Conservation (phyloP, 2,329 filamentous ascomycete genomes). For the Talaromyces islandicus region DNA sequence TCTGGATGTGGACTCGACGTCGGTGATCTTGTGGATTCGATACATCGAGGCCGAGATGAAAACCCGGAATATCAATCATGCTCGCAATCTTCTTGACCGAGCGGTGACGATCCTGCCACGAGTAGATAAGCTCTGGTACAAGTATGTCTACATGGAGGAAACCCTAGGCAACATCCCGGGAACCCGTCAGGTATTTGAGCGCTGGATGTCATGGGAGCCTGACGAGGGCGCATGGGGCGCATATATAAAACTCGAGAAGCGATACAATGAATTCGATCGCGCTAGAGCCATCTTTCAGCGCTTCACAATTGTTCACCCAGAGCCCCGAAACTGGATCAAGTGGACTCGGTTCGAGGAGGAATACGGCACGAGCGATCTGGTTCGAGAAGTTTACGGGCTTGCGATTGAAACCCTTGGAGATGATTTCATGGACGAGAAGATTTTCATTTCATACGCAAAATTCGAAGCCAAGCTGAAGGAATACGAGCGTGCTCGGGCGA, state of each 20-base stretch:
- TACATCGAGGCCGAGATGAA: conserved; percentile 98
- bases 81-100: conserved; percentile 85
- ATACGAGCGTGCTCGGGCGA: conserved; percentile 85
- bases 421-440: conserved; percentile 90
- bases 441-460: conserved; percentile 92
- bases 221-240: conserved; percentile 93
- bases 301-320: conserved; percentile 88
- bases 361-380: conserved; percentile 81
- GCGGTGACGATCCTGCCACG: conserved; percentile 88
- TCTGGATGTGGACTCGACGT: conserved; percentile 83
- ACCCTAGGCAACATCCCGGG: conserved; percentile 91
- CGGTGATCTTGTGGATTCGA: conserved; percentile 79
- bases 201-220: conserved; percentile 98
- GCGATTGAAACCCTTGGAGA: conserved; percentile 88
- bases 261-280: conserved; percentile 85
- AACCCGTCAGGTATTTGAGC: conserved; percentile 87
- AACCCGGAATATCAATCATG: conserved; percentile 90
- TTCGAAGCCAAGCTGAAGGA: conserved; percentile 95
- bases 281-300: conserved; percentile 85
- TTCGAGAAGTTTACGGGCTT: conserved; percentile 83
- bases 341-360: conserved; percentile 98
- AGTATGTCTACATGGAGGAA: conserved; percentile 98
- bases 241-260: conserved; percentile 95
- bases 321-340: conserved; percentile 96
- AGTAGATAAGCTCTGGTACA: conserved; percentile 97